Percentiles rank a stretch among this genome's conserved stretches.
These are phyloP conservation scores for Populus hybrid DNA, from an alignment of 441 rosid genomes.

Conservation along the genomic window DNA sequence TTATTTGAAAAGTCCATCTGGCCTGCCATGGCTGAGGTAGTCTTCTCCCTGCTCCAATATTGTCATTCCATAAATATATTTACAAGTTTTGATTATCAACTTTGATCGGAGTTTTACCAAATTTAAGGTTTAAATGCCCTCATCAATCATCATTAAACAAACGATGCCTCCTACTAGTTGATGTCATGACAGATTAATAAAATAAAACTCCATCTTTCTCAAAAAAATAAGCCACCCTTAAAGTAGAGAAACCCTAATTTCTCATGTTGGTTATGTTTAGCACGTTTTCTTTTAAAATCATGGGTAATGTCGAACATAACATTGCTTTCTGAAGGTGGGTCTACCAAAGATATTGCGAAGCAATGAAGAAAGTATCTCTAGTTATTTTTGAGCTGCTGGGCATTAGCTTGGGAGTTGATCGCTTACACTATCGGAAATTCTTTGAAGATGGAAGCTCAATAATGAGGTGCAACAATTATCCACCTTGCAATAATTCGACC, in stretches of 20 bases:
- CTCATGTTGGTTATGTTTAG: too few species aligned
- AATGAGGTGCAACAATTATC: slow-evolving; percentile 70
- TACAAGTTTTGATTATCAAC: too few species aligned
- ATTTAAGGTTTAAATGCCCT: too few species aligned
- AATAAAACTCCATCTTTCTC: too few species aligned
- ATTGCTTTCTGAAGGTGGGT: slow-evolving; percentile 34
- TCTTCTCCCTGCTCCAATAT: not conserved
- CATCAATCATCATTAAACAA: too few species aligned
- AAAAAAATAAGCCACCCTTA: too few species aligned
- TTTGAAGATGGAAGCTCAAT: slow-evolving; percentile 58
- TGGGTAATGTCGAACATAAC: not conserved
- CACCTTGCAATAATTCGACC: slow-evolving; percentile 53
- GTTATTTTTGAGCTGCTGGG: slow-evolving; percentile 56
- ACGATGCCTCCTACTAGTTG: too few species aligned
- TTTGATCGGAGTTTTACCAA: too few species aligned
- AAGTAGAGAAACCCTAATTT: too few species aligned
- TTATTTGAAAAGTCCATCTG: not conserved
- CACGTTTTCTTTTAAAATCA: not conserved
- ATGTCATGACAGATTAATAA: too few species aligned
- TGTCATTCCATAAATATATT: not conserved
- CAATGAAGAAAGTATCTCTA: slow-evolving; percentile 51
- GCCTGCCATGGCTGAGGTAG: not conserved
- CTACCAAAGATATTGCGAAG: slow-evolving; percentile 60
- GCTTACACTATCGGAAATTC: slow-evolving; percentile 31
- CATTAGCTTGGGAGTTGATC: slow-evolving; percentile 52